Evolutionary conservation across 2,329 filamentous ascomycete genomes (phyloP).

Genomic region (Rhinocladiella similis): DNA sequence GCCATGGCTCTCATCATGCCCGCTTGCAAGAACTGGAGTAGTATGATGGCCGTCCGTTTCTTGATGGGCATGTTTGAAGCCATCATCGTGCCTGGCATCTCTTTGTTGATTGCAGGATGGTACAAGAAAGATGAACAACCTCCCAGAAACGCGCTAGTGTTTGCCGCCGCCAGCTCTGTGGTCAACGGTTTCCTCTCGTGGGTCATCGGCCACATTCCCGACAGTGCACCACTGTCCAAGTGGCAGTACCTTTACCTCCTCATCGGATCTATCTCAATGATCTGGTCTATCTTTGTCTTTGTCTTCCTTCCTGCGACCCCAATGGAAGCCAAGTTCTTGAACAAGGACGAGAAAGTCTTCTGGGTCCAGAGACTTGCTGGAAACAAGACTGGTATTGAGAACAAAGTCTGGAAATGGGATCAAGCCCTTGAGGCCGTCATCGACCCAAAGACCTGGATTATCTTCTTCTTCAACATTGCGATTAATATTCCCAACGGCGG

Average conservation of each 20-base stretch:
- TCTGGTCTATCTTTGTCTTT: conserved; percentile 52
- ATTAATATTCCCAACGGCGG: conserved; percentile 41
- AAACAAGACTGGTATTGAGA: conserved; percentile 28
- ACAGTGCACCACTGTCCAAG: conserved; percentile 41
- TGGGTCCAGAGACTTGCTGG: conserved; percentile 37
- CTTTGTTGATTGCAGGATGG: conserved; percentile 57
- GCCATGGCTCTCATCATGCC: conserved; percentile 45
- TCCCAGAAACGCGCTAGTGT: conserved; percentile 22
- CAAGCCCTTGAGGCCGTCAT: conserved; percentile 36
- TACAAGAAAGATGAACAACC: conserved; percentile 45
- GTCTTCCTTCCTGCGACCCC: conserved; percentile 52
- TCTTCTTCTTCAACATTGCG: conserved; percentile 36
- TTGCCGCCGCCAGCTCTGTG: conserved; percentile 23
- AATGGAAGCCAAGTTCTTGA: conserved; percentile 50
- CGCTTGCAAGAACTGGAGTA: conserved; percentile 51
- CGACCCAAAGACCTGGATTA: conserved; percentile 41
- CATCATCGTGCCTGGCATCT: conserved; percentile 55
- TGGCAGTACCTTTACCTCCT: conserved; percentile 63
- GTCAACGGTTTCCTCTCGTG: conserved; percentile 45
- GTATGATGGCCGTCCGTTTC: conserved; percentile 50
- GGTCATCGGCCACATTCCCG: conserved; percentile 55
- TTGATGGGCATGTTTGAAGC: conserved; percentile 57
- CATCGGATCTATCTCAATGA: conserved; percentile 52
- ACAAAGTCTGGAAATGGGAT: conserved; percentile 23
- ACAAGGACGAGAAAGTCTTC: conserved; percentile 52